Evolutionary conservation across 495 filamentous ascomycete genomes (phyloP), one percentile per base, ranked within the genome.

Genomic region (Filosporella fistucella): DNA sequence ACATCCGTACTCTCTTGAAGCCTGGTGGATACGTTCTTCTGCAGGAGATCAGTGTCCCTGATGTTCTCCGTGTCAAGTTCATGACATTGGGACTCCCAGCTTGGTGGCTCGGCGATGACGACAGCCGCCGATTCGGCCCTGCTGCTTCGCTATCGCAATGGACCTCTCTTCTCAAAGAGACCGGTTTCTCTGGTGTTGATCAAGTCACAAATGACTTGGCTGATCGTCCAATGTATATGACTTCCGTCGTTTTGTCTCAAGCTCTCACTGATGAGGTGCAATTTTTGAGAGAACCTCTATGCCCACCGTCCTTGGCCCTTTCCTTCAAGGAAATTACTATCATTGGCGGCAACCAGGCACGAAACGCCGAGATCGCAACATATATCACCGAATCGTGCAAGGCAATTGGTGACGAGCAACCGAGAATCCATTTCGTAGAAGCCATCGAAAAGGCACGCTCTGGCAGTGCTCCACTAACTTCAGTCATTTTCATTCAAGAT

Each of bases 21-120:
- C 77, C 79, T 9, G 78, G 76, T 18, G 79, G 79, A 2, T 69
- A 68, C 42, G 48, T 82, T 1, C n/a, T 80, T 0, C 16, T 80
- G 4, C 36, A 68, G 0, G 78, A 82, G 44, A 17, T 74, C 3
- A 74, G 69, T 0, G 52, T 14, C 4, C 11, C 37, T 10, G 21
- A 11, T 8, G 23, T 18, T 20, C 16, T 14, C 4, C 16, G 37
- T 40, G 7, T 18, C 4, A 35, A 12, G 13, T 8, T 4, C 6
- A 16, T 4, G 4, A n/a, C 13, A 8, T 35, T 35, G 7, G 7
- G 13, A 5, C 53, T 78, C 0, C 63, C 69, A 5, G 72, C 66
- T 0, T 82, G 78, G 77, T 81, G 76, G 75, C 43, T 67, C 12
- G 74, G 76, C 6, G 46, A 52, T 16, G 51, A 70, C 1, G 63